Base-by-base conservation (phyloP, 306 rosid genomes). In the Sindora glabra region DNA sequence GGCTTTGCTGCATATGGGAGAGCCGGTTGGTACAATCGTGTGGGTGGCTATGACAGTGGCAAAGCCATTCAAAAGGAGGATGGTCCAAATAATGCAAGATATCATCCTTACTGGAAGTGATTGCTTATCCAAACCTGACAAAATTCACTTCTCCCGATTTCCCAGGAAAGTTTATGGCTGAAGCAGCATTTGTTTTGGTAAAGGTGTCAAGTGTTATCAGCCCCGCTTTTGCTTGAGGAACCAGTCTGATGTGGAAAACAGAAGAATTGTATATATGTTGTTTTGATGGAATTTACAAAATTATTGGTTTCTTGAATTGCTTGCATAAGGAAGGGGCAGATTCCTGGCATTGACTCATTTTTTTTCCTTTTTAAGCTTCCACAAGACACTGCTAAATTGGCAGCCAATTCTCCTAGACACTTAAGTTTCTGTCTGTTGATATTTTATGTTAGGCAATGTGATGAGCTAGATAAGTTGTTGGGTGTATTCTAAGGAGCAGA, bases 91-190 rank as follows among this genome's bases (percentile, higher is more conserved):
- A 5, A 61, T 15, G 80, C 74, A 56, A 80, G 86, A 73, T 84
- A 75, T 56, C 84, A 83, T 80, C 84, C 86, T 44, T 83, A 80
- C 40, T 45, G 65, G 38, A 69, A 62, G 55, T 73, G 70, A 79
- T 16, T 10, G 24, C 45, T 23, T 30, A 42, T 61, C n/a, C 41
- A 16, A 33, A 33, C 8, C 18, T 56, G 5, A 32, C 19, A 10
- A 53, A n/a, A n/a, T n/a, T 29, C 40, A 29, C 40, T 10, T 4
- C 21, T 8, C 48, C 29, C 18, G 16, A 6, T 16, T 12, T 21
- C 17, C 5, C n/a, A n/a, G 59, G 23, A 40, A 8, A 26, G 30
- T 51, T 29, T 29, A 32, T 29, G 55, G 56, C 40, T n/a, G 53
- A 45, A 7, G 9, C 52, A 39, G 27, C 54, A 49, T 47, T 16